phyloP scores from a whole-genome alignment of 2,329 filamentous ascomycete genomes.

The Claviceps africana region DNA sequence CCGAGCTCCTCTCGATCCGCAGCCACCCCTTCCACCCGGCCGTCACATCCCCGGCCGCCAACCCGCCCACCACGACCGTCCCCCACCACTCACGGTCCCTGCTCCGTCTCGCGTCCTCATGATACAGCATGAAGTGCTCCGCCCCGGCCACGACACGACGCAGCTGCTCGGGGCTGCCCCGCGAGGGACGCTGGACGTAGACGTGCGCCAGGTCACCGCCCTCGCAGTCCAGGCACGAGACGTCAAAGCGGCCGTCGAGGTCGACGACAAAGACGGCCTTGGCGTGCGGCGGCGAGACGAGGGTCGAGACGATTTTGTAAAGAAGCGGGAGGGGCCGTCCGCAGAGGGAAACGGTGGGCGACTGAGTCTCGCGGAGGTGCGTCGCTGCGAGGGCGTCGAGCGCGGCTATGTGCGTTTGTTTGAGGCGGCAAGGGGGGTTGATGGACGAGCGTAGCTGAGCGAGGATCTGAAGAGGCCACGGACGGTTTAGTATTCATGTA shows the following conservation, averaged over 20 bases:
- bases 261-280: slow-evolving; percentile 43
- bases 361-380: slow-evolving; percentile 35
- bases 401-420: slow-evolving; percentile 25
- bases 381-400: slow-evolving; percentile 32
- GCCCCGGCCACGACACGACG: slow-evolving; percentile 25
- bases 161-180: slow-evolving; percentile 13
- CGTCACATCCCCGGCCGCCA: slow-evolving; percentile 19
- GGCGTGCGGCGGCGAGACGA: slow-evolving; percentile 32
- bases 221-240: slow-evolving; percentile 27
- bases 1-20: slow-evolving; percentile 30
- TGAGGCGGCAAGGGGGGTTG: slow-evolving; percentile 6
- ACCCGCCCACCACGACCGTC: slow-evolving; percentile 36
- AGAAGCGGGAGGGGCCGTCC: slow-evolving; percentile 41
- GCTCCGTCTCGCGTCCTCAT: slow-evolving; percentile 23
- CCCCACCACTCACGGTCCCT: slow-evolving; percentile 41
- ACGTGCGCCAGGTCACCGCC: slow-evolving; percentile 32
- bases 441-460: slow-evolving; percentile 3
- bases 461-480: slow-evolving; percentile 6
- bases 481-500: too few relatives aligned
- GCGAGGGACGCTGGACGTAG: slow-evolving; percentile 32
- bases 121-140: slow-evolving; percentile 37
- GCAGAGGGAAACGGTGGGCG: slow-evolving; percentile 32
- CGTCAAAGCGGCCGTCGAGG: slow-evolving; percentile 40
- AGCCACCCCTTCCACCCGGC: slow-evolving; percentile 36
- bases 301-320: slow-evolving; percentile 38